phyloP scores from a whole-genome alignment of 1,284 basidiomycete genomes.

The Sanghuangporus weigelae region DNA sequence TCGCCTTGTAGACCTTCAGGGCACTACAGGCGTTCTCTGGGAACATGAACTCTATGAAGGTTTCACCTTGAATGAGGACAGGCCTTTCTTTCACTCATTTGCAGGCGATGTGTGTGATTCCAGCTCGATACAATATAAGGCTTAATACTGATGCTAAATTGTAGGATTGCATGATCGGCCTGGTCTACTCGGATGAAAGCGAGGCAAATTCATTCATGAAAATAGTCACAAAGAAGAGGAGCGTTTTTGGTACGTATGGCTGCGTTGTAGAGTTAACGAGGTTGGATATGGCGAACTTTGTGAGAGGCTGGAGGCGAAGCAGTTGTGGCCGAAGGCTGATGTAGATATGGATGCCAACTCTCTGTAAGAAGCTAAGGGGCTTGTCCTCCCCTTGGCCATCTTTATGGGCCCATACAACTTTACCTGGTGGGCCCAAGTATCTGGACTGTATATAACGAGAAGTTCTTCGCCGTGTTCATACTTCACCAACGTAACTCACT shows the following conservation, averaged over 20 bases:
- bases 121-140: conserved; percentile 6
- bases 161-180: conserved; percentile 83
- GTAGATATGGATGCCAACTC: neutral
- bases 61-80: conserved; percentile 82
- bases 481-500: conserved; percentile 12
- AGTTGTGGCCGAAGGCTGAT: neutral
- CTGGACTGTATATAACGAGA: neutral
- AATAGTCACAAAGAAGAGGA: conserved; percentile 75
- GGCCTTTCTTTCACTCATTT: conserved; percentile 93
- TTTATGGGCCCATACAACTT: no score
- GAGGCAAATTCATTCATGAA: conserved; percentile 90
- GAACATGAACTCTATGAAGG: conserved; percentile 89
- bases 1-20: conserved; percentile 76
- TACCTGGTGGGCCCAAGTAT: neutral
- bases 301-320: neutral
- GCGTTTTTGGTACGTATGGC: conserved; percentile 45
- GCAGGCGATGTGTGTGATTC: conserved; percentile 68
- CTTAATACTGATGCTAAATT: conserved; percentile 4
- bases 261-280: conserved; percentile 14
- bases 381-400: neutral
- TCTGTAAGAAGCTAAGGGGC: neutral
- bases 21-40: conserved; percentile 89
- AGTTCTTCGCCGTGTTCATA: neutral
- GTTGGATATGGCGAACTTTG: neutral
- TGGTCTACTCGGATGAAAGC: conserved; percentile 85